Percentiles rank a stretch among this genome's conserved stretches.
Evolutionary conservation across 129 eudicot species (phyloP).

Genomic region (Artemisia annua): DNA sequence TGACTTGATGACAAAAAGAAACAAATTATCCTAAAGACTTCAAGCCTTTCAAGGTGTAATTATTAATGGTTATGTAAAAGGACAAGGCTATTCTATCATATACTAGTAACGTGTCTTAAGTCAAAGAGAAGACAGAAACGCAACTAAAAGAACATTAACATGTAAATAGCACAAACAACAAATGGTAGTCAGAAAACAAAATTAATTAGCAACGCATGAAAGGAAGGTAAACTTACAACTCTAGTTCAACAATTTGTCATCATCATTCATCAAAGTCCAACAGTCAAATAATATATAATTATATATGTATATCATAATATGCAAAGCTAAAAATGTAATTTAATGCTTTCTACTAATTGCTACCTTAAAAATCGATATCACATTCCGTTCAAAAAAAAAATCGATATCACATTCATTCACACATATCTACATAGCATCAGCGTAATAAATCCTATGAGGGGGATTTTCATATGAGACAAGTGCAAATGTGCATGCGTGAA

Average conservation of each 20-base stretch:
- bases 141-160: background rate
- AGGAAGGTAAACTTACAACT: background rate
- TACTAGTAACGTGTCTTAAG: constrained; percentile 13
- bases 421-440: no score
- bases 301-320: background rate
- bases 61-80: background rate
- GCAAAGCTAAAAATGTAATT: background rate
- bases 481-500: no score
- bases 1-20: background rate
- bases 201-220: constrained; percentile 8
- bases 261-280: background rate
- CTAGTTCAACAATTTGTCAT: background rate
- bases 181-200: constrained; percentile 5
- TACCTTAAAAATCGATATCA: background rate
- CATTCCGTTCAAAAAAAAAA: background rate
- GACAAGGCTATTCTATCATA: background rate
- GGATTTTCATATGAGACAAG: no score
- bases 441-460: no score
- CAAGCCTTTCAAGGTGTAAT: constrained; percentile 11
- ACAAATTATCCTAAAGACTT: background rate
- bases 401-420: no score
- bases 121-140: constrained; percentile 7
- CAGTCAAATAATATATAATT: background rate
- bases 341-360: constrained; percentile 5
- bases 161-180: constrained; percentile 10